Conservation (phyloP, 2,329 filamentous ascomycete genomes). For the Penicillium freii region DNA sequence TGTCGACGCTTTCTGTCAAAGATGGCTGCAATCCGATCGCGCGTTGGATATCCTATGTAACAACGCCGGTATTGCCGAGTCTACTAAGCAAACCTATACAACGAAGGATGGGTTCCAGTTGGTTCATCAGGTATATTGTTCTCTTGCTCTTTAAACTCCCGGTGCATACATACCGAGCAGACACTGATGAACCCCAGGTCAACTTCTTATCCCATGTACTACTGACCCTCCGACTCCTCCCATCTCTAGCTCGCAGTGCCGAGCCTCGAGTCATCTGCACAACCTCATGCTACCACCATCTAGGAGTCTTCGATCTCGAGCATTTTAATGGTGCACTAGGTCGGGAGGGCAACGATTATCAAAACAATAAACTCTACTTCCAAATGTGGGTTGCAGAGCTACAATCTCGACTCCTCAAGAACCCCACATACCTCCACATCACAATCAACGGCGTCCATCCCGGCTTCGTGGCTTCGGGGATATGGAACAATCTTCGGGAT, state of each 20-base stretch:
- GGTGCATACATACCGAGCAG: no score
- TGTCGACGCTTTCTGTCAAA: constrained; percentile 12
- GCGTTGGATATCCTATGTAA: constrained; percentile 17
- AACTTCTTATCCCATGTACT: constrained; percentile 19
- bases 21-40: constrained; percentile 12
- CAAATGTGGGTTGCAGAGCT: constrained; percentile 20
- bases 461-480: constrained; percentile 16
- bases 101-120: constrained; percentile 17
- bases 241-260: constrained; percentile 13
- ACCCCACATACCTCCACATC: constrained; percentile 16
- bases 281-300: constrained; percentile 16
- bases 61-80: constrained; percentile 11
- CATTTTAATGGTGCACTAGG: constrained; percentile 6
- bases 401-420: constrained; percentile 12
- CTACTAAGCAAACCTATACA: neutral
- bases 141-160: neutral
- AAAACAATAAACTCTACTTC: constrained; percentile 17
- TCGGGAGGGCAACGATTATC: constrained; percentile 10
- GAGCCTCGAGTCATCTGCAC: constrained; percentile 17
- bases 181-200: constrained; percentile 3
- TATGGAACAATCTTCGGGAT: constrained; percentile 6
- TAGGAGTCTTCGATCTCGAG: constrained; percentile 13
- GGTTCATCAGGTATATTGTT: constrained; percentile 14
- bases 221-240: constrained; percentile 16
- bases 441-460: constrained; percentile 18